Conservation (phyloP, 345 rosid genomes). For the Nephelium lappaceum region DNA sequence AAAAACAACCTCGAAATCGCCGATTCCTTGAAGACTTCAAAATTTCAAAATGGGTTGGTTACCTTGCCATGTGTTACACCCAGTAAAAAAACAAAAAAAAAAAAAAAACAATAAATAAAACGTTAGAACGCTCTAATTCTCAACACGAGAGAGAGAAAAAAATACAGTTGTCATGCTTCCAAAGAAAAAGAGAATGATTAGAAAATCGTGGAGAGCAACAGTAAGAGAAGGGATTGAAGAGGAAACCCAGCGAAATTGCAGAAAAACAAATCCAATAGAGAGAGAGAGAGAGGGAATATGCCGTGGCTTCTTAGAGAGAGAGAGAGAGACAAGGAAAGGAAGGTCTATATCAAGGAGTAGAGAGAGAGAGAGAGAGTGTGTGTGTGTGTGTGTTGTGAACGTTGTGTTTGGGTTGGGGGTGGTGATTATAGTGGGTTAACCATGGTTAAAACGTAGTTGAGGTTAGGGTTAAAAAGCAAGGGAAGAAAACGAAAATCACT, state of each 20-base stretch:
- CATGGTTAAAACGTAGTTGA: constrained; percentile 5
- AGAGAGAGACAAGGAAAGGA: neutral
- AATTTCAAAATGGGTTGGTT: constrained; percentile 2
- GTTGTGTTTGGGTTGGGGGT: constrained; percentile 5
- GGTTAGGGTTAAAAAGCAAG: neutral
- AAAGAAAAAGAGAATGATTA: neutral
- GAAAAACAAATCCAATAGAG: neutral
- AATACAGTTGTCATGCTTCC: neutral
- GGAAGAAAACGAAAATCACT: neutral
- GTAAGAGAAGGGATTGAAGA: neutral
- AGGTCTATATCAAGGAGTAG: neutral
- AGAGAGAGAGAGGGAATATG: constrained; percentile 7
- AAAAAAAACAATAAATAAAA: too few species aligned
- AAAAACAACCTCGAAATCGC: constrained; percentile 9
- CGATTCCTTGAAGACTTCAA: neutral
- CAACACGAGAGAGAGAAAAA: neutral
- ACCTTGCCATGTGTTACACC: neutral
- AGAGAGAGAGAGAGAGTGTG: neutral
- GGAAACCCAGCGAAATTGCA: neutral
- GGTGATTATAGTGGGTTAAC: constrained; percentile 19
- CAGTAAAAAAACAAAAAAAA: neutral
- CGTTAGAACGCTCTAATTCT: constrained; percentile 4
- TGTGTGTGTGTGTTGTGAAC: neutral
- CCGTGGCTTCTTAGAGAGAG: constrained; percentile 5
- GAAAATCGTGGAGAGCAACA: neutral